phyloP scores from a whole-genome alignment of 805 yeast genomes.

The Wickerhamomyces ciferrii region DNA sequence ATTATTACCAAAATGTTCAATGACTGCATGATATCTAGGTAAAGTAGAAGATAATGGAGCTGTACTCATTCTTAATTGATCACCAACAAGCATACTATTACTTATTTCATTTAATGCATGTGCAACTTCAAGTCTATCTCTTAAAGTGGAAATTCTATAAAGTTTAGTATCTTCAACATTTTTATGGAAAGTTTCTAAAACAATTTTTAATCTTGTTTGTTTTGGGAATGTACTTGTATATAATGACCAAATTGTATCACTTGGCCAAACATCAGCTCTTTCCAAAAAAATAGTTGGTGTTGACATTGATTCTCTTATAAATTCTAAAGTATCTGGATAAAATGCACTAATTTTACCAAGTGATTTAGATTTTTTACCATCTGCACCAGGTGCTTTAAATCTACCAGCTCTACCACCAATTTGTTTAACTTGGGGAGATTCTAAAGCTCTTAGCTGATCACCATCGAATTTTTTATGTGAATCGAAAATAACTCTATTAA shows the following conservation, averaged over 20 bases:
- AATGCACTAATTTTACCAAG: conserved; percentile 55
- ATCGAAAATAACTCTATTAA: conserved; percentile 74
- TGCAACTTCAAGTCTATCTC: conserved; percentile 30
- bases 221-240: conserved; percentile 59
- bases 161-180: conserved; percentile 26
- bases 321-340: conserved; percentile 33
- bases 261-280: conserved; percentile 78
- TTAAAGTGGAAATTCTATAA: conserved; percentile 34
- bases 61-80: conserved; percentile 49
- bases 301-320: conserved; percentile 41
- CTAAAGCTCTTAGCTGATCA: conserved; percentile 34
- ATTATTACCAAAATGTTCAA: conserved; percentile 44
- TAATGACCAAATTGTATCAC: conserved; percentile 61
- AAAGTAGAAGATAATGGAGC: conserved; percentile 52
- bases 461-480: conserved; percentile 72
- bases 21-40: conserved; percentile 40
- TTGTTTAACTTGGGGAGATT: conserved; percentile 74
- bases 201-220: conserved; percentile 36
- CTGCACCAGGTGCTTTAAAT: conserved; percentile 34
- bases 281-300: conserved; percentile 46
- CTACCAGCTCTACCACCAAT: conserved; percentile 97
- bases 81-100: conserved; percentile 42
- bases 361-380: conserved; percentile 15
- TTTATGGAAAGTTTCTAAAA: conserved; percentile 41
- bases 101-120: conserved; percentile 34